Conservation (phyloP, 2,329 filamentous ascomycete genomes). For the Niveomyces coronatus region DNA sequence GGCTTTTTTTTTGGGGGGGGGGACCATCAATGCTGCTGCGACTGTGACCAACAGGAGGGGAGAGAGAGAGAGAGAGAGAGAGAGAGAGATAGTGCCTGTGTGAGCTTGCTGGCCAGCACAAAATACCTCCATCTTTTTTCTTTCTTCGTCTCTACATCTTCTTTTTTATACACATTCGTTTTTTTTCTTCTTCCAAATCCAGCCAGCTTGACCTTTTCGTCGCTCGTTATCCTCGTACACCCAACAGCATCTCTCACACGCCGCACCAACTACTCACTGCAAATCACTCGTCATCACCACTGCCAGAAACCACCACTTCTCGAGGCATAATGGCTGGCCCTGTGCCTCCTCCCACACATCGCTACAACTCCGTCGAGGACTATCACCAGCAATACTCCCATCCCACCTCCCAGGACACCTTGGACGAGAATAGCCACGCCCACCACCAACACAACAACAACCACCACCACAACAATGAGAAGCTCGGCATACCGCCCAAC, state of each 20-base stretch:
- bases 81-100: too few relatives aligned
- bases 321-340: constrained; percentile 5
- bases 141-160: background rate
- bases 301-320: background rate
- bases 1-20: too few relatives aligned
- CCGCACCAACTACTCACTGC: background rate
- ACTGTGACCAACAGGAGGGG: too few relatives aligned
- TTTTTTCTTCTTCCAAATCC: too few relatives aligned
- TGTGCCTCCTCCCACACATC: constrained; percentile 5
- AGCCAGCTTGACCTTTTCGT: too few relatives aligned
- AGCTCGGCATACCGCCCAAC: constrained; percentile 14
- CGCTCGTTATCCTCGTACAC: too few relatives aligned
- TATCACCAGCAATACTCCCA: constrained; percentile 16
- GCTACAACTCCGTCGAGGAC: constrained; percentile 11
- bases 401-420: constrained; percentile 20
- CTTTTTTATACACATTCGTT: background rate
- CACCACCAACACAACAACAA: constrained; percentile 15
- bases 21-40: too few relatives aligned
- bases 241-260: background rate
- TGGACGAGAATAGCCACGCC: constrained; percentile 15
- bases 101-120: too few relatives aligned
- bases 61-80: too few relatives aligned
- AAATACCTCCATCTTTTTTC: background rate
- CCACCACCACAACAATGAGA: constrained; percentile 12
- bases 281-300: background rate